phyloP scores from a whole-genome alignment of 2,329 filamentous ascomycete species.

The Venturia carpophila region DNA sequence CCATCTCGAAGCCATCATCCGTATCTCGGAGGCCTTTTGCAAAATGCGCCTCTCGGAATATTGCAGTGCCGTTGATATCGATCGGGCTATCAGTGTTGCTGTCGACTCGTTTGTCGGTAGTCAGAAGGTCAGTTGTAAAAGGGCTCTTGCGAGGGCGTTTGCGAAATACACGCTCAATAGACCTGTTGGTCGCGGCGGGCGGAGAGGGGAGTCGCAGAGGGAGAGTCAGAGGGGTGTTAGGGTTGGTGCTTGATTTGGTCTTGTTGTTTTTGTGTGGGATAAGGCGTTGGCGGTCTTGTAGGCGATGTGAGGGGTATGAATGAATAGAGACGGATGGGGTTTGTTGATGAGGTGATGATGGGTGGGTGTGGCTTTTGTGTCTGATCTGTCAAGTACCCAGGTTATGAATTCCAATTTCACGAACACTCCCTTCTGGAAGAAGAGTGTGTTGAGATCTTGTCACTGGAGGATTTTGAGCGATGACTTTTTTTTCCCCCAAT shows the following conservation, averaged over 20 bases:
- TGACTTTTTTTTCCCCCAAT: too few species aligned
- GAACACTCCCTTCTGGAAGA: too few species aligned
- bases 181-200: conserved; percentile 4
- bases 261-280: too few species aligned
- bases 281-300: too few species aligned
- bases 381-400: too few species aligned
- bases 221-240: not conserved
- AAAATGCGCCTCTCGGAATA: conserved; percentile 98
- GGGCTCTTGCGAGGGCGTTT: conserved; percentile 86
- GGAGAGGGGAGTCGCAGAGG: not conserved
- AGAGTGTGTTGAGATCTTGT: too few species aligned
- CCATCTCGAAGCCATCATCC: conserved; percentile 95
- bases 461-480: too few species aligned
- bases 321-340: too few species aligned
- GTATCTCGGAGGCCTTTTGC: conserved; percentile 87
- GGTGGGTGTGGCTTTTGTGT: too few species aligned
- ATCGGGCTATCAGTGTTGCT: conserved; percentile 92
- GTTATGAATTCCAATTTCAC: too few species aligned
- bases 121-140: conserved; percentile 97
- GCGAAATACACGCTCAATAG: conserved; percentile 70
- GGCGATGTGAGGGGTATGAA: too few species aligned
- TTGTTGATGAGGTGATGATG: too few species aligned
- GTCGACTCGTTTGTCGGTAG: conserved; percentile 93
- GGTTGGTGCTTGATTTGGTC: not conserved
- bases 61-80: conserved; percentile 82